Base-by-base conservation (phyloP, 208 protist genomes). In the Crithidia fasciculata region DNA sequence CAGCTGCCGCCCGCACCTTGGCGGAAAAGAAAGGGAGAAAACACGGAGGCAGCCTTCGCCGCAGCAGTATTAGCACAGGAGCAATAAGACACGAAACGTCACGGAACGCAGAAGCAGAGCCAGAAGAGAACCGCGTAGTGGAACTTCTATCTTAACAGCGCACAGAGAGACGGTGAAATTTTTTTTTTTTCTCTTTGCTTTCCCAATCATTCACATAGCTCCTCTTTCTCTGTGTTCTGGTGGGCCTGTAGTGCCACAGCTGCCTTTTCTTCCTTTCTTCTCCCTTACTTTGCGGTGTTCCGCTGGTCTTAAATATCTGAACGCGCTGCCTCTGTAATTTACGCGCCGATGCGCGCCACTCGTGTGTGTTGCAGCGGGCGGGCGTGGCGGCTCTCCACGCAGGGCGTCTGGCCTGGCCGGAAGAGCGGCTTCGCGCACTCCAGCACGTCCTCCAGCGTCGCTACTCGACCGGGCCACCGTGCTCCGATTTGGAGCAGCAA, bases 361-460 rank as follows among this genome's bases (percentile, higher is more conserved):
- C 40, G 44, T 10, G 52, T 49, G 40, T 18, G 52, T 18, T 40
- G 18, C 64, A 59, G 40, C 40, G 40, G 40, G 52, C 3, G 64
- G 45, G 40, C 52, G 52, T 69, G 64, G 64, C 64, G 64, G 40
- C 52, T 69, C 52, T 40, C 64, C 13, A 50, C 64, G 52, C 36
- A 8, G 16, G 43, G 52, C 37, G 6, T 40, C 52, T 49, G 28
- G 52, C 52, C n/a, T 12, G 36, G n/a, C 52, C 44, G 43, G 40
- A 5, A 19, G 10, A 55, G 28, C 19, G 37, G 41, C 15, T 36
- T 68, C 37, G 54, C 40, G 19, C 52, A 39, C 40, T n/a, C 62
- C 37, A 18, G 18, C 9, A 68, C 16, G 9, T n/a, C 18, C 5
- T 50, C 62, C 3, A 36, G 36, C 2, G 3, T 36, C 37, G 41